Evolutionary conservation across 2,329 filamentous ascomycete species (phyloP), one percentile per base, ranked within the genome.

Genomic region (Pseudonectria buxi): DNA sequence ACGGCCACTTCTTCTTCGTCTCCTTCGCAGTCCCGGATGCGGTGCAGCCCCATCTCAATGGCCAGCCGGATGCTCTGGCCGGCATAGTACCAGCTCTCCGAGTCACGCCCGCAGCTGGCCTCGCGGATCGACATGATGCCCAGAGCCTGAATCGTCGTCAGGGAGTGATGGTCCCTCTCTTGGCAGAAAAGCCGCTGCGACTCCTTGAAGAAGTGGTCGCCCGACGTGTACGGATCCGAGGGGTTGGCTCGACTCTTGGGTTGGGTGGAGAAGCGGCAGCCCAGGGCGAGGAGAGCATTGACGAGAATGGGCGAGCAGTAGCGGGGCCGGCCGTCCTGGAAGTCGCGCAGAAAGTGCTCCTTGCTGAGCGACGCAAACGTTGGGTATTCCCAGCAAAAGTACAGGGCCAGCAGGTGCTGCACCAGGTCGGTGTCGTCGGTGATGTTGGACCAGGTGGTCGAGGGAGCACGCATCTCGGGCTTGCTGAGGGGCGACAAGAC

Each of bases 341-440:
- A 84, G 55, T 86, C 81, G 33, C 69, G 68, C 39, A 82, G 63
- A 48, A 86, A 86, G 50, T 81, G 75, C 47, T 84, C 78, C 51
- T 83, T 81, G 51, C 78, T 83, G 29, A 87, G 70, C 3, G 83
- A 76, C 4, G 81, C 76, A 58, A 85, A 86, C 10, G 81, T 86
- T 3, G 83, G 80, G 54, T 87, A 85, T 45, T 83, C 76, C 74
- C 82, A 86, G 62, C 79, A 83, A 46, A 86, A 86, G 59, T 85
- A 86, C 24, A 84, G 63, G 1, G 73, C 68, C 34, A 85, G 59
- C 9, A 85, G 64, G 47, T 81, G 78, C 41, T 78, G 68, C 1
- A 85, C 74, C 22, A 85, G 67, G 10, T 56, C 60, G 10, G 64
- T 49, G 44, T 85, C 78, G 3, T 57, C 51, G 2, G 78, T 82